Evolutionary conservation across 2,329 filamentous ascomycete genomes (phyloP).

Genomic region (Neodidymelliopsis sp.): DNA sequence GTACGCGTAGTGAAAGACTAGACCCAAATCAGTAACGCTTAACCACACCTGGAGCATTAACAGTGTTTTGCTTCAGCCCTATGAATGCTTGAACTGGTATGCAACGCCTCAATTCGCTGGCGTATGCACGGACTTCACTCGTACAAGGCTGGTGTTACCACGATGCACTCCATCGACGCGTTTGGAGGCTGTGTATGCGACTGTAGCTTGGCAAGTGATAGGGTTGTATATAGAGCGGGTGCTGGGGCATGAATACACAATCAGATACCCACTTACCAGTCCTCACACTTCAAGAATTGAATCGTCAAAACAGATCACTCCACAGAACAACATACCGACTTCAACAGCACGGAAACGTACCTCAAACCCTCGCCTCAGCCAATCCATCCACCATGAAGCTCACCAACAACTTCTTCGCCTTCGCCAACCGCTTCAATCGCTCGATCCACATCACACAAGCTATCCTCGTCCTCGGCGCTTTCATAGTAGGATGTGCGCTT

Average conservation of each 20-base stretch:
- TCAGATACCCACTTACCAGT: too few relatives aligned
- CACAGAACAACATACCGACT: too few relatives aligned
- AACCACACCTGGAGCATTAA: background rate
- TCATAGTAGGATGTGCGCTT: constrained; percentile 14
- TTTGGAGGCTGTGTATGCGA: background rate
- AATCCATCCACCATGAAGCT: background rate
- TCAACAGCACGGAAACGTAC: background rate
- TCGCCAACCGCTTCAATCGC: constrained; percentile 11
- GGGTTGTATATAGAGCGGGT: background rate
- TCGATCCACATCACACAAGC: constrained; percentile 10
- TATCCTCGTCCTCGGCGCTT: constrained; percentile 9
- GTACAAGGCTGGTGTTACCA: background rate
- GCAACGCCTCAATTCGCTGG: background rate
- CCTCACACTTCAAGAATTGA: too few relatives aligned
- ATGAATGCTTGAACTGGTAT: background rate
- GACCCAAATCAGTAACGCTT: background rate
- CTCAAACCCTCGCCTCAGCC: background rate
- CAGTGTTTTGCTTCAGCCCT: background rate
- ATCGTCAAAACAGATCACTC: too few relatives aligned
- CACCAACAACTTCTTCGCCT: background rate
- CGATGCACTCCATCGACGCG: background rate
- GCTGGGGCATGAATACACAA: too few relatives aligned
- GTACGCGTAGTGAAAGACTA: constrained; percentile 3
- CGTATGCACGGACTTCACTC: constrained; percentile 6
- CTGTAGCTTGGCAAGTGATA: background rate